Conservation (phyloP, 768 basidiomycete species). For the Lentinula sp. region DNA sequence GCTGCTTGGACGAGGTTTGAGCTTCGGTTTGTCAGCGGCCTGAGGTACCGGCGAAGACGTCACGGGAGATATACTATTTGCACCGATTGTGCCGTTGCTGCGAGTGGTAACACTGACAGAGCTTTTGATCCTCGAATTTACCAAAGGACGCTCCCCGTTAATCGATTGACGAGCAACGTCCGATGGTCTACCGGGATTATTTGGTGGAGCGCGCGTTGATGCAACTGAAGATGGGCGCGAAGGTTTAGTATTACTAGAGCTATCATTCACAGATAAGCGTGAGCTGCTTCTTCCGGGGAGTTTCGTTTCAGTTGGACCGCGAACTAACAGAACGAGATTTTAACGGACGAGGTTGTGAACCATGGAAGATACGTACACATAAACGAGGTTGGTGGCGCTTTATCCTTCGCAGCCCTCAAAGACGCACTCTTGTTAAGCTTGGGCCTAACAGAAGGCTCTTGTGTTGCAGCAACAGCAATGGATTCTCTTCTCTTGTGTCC, state of each 20-base stretch:
- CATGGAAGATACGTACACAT: slow-evolving; percentile 50
- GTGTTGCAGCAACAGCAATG: slow-evolving; percentile 62
- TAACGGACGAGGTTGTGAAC: neutral
- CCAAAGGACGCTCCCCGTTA: slow-evolving; percentile 13
- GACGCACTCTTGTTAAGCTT: slow-evolving; percentile 78
- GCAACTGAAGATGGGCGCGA: slow-evolving; percentile 39
- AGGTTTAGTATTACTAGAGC: slow-evolving; percentile 14
- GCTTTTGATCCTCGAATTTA: neutral
- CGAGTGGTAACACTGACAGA: slow-evolving; percentile 7
- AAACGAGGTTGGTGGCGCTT: slow-evolving; percentile 59
- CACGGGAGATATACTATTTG: neutral
- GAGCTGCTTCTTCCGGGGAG: slow-evolving; percentile 41
- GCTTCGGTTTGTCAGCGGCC: slow-evolving; percentile 24
- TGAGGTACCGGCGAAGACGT: slow-evolving; percentile 11
- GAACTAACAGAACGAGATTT: slow-evolving; percentile 31
- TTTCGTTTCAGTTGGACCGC: slow-evolving; percentile 34
- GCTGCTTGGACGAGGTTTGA: slow-evolving; percentile 48
- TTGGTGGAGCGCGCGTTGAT: slow-evolving; percentile 16
- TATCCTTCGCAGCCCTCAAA: slow-evolving; percentile 55
- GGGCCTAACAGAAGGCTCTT: slow-evolving; percentile 61
- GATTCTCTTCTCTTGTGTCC: slow-evolving; percentile 79
- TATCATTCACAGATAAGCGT: slow-evolving; percentile 20
- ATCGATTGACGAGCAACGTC: slow-evolving; percentile 8
- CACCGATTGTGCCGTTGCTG: neutral
- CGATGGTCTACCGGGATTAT: neutral